Evolutionary conservation across 2,329 filamentous ascomycete species (phyloP).

Genomic region (Dothistroma septosporum): DNA sequence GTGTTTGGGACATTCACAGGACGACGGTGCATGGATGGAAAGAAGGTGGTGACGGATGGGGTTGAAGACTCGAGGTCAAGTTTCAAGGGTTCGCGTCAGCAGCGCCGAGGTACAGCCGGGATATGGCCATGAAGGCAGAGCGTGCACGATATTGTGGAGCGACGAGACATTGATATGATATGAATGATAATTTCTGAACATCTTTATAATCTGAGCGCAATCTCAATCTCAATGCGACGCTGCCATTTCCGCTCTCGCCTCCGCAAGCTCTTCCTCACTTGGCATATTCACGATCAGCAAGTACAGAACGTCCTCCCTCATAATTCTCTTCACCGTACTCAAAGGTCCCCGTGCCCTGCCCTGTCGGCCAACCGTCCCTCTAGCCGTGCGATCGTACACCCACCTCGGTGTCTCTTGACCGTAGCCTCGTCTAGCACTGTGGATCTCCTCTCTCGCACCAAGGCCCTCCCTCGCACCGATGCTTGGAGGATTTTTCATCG

Average conservation of each 20-base stretch:
- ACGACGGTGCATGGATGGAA: background rate
- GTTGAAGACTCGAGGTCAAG: background rate
- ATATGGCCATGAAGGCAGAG: background rate
- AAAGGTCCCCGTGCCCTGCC: background rate
- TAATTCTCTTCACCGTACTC: slow-evolving; percentile 9
- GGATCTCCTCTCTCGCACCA: background rate
- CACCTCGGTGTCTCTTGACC: background rate
- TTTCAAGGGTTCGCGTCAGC: background rate
- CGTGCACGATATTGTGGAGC: background rate
- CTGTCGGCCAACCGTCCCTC: background rate
- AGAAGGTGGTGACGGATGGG: background rate
- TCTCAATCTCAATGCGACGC: background rate
- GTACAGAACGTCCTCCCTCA: slow-evolving; percentile 45
- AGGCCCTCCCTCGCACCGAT: background rate
- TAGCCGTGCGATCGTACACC: background rate
- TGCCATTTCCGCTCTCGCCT: slow-evolving; percentile 24
- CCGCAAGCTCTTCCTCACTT: slow-evolving; percentile 40
- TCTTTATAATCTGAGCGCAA: background rate
- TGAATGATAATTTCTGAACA: background rate
- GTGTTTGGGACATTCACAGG: background rate
- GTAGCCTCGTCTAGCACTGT: background rate
- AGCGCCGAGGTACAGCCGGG: background rate
- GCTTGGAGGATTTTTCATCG: background rate
- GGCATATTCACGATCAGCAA: slow-evolving; percentile 52
- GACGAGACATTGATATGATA: background rate